These are phyloP conservation scores for Elsinoe fawcettii DNA, from an alignment of 2,329 filamentous ascomycete species.

Conservation along the genomic window DNA sequence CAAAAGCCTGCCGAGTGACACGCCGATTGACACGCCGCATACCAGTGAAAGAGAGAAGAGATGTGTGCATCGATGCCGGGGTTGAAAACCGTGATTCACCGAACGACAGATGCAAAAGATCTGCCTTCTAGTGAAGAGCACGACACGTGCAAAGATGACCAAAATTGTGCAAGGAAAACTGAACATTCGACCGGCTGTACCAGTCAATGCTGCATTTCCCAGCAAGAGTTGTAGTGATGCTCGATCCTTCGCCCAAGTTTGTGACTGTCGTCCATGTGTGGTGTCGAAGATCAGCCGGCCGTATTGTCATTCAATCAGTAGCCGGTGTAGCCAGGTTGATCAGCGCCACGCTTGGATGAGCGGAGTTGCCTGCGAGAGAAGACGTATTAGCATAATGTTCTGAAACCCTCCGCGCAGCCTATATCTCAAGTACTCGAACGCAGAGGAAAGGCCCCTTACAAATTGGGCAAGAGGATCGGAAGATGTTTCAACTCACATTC, in stretches of 20 bases:
- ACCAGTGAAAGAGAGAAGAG: conserved; percentile 32
- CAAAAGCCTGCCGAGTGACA: conserved; percentile 34
- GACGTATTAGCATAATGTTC: conserved; percentile 40
- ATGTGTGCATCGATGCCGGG: conserved; percentile 36
- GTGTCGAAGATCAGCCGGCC: conserved; percentile 6
- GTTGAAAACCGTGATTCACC: conserved; percentile 22
- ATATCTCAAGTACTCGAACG: conserved; percentile 68
- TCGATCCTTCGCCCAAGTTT: conserved; percentile 7
- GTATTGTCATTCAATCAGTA: conserved; percentile 33
- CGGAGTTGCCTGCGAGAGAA: conserved; percentile 42
- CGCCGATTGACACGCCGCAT: conserved; percentile 34
- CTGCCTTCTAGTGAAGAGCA: conserved; percentile 12
- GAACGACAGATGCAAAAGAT: neutral
- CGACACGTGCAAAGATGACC: conserved; percentile 20
- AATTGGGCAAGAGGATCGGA: conserved; percentile 51
- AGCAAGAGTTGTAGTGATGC: conserved; percentile 25
- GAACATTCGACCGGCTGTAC: conserved; percentile 31
- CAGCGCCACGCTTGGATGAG: conserved; percentile 44
- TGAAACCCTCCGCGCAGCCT: conserved; percentile 63
- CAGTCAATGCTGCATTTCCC: conserved; percentile 39
- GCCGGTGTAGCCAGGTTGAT: conserved; percentile 40
- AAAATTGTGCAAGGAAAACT: conserved; percentile 19
- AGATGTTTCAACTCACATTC: conserved; percentile 87
- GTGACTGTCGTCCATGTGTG: conserved; percentile 4
- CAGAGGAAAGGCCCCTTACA: conserved; percentile 85